Evolutionary conservation across 2,329 filamentous ascomycete genomes (phyloP).

Genomic region (Cercospora beticola): DNA sequence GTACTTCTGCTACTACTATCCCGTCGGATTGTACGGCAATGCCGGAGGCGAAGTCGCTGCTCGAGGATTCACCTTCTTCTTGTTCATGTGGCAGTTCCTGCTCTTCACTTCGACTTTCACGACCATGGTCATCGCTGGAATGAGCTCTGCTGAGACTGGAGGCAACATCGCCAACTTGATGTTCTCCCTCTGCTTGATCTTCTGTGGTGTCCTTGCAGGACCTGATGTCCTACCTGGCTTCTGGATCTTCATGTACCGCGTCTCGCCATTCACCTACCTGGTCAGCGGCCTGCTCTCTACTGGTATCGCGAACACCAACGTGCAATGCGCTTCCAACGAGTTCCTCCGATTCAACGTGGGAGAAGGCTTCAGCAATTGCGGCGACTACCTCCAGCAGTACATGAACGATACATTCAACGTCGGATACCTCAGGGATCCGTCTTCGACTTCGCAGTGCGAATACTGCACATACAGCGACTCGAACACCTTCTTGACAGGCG

Average conservation of each 20-base stretch:
- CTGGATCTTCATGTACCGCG: constrained; percentile 81
- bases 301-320: constrained; percentile 65
- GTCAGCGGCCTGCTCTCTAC: constrained; percentile 69
- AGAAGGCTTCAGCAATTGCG: constrained; percentile 48
- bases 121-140: constrained; percentile 71
- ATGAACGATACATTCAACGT: constrained; percentile 25
- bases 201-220: constrained; percentile 67
- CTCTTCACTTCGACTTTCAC: constrained; percentile 72
- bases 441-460: constrained; percentile 39
- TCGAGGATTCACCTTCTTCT: constrained; percentile 75
- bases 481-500: constrained; percentile 43
- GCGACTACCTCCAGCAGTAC: constrained; percentile 42
- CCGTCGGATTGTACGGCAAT: constrained; percentile 73
- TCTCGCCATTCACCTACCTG: constrained; percentile 75
- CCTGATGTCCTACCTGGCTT: constrained; percentile 66
- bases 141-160: constrained; percentile 72
- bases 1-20: constrained; percentile 83
- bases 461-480: constrained; percentile 46
- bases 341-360: constrained; percentile 63
- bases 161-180: constrained; percentile 74
- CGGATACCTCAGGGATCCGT: constrained; percentile 41
- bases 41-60: constrained; percentile 64
- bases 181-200: constrained; percentile 71
- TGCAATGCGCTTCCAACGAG: constrained; percentile 70
- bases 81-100: constrained; percentile 72